phyloP scores from a whole-genome alignment of 2,329 filamentous ascomycete species.

The Xylaria multiplex region DNA sequence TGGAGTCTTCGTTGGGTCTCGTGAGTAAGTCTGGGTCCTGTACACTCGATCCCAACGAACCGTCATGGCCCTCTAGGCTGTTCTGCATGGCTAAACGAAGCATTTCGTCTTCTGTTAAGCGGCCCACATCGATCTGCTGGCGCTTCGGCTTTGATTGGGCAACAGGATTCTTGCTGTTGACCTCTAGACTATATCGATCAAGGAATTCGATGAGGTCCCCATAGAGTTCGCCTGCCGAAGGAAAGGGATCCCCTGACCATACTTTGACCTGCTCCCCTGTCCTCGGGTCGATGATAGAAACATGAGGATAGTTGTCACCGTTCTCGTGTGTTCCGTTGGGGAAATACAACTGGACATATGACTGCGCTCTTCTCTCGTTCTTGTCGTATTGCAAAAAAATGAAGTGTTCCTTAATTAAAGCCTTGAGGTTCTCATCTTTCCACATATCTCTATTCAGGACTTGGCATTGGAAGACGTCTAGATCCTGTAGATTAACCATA shows the following conservation, averaged over 20 bases:
- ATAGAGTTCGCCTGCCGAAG: constrained; percentile 81
- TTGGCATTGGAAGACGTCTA: constrained; percentile 93
- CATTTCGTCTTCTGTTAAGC: constrained; percentile 98
- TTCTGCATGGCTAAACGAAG: constrained; percentile 92
- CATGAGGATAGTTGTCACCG: constrained; percentile 92
- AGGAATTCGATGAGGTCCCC: constrained; percentile 94
- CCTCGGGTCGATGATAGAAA: constrained; percentile 92
- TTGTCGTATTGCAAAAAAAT: constrained; percentile 96
- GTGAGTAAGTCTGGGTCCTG: constrained; percentile 91
- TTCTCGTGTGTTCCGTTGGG: constrained; percentile 74
- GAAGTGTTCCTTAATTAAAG: constrained; percentile 90
- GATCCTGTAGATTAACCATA: constrained; percentile 93
- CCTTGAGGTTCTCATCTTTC: constrained; percentile 83
- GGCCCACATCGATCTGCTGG: constrained; percentile 78
- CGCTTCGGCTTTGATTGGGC: constrained; percentile 78
- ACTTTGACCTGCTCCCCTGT: constrained; percentile 98
- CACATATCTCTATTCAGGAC: constrained; percentile 93
- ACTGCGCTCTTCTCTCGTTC: constrained; percentile 78
- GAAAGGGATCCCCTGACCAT: constrained; percentile 87
- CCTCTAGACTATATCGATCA: constrained; percentile 92
- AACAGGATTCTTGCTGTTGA: constrained; percentile 92
- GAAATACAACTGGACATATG: constrained; percentile 94
- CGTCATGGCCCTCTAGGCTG: constrained; percentile 72
- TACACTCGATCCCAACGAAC: constrained; percentile 61
- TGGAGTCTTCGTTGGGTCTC: constrained; percentile 64